A percentile compares a stretch with the other conserved stretches of the same genome.
These are phyloP conservation scores for Neonectria magnoliae DNA, from an alignment of 2,329 filamentous ascomycete species.

Conservation along the genomic window DNA sequence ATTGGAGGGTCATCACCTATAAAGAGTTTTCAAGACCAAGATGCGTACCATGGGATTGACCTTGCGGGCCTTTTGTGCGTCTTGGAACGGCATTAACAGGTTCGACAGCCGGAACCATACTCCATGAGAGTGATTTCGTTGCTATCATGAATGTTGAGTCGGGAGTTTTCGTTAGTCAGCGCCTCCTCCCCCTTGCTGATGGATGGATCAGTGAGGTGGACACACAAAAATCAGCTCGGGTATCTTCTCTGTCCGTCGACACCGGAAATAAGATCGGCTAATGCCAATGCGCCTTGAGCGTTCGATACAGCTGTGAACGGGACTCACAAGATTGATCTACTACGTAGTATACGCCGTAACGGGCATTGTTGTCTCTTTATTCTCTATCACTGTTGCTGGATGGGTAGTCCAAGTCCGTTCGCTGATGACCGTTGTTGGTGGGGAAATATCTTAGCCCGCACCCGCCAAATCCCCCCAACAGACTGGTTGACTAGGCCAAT, in stretches of 20 bases:
- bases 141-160: constrained; percentile 13
- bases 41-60: neutral
- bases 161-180: constrained; percentile 13
- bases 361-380: neutral
- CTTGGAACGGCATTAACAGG: neutral
- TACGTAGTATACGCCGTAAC: neutral
- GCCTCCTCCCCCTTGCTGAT: neutral
- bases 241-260: constrained; percentile 17
- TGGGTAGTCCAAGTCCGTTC: no score
- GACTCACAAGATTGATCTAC: neutral
- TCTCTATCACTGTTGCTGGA: neutral
- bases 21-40: neutral
- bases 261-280: neutral
- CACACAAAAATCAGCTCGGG: constrained; percentile 8
- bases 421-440: constrained; percentile 27
- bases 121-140: neutral
- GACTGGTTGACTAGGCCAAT: constrained; percentile 34
- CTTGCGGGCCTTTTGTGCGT: neutral
- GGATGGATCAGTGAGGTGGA: constrained; percentile 1
- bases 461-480: constrained; percentile 41
- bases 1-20: constrained; percentile 16
- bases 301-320: neutral
- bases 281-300: constrained; percentile 6
- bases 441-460: constrained; percentile 25
- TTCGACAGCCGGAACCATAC: neutral